Percentiles rank a stretch among this genome's conserved stretches.
phyloP scores from a whole-genome alignment of 2,329 filamentous ascomycete genomes.

The Diaporthe nobilis region DNA sequence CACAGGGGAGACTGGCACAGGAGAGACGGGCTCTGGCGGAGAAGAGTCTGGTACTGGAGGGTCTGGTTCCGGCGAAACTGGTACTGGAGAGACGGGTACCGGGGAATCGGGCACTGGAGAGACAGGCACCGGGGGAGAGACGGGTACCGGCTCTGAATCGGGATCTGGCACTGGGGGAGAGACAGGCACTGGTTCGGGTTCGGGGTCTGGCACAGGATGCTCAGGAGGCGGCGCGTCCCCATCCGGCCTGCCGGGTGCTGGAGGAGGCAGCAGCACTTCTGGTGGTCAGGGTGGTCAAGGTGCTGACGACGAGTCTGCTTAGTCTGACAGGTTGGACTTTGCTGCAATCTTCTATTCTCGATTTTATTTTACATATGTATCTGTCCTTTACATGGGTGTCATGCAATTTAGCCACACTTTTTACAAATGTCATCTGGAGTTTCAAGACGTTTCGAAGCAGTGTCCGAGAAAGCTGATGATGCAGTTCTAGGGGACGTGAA shows the following conservation, averaged over 20 bases:
- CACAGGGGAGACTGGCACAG: not conserved
- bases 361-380: not conserved
- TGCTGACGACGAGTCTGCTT: not conserved
- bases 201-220: not conserved
- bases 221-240: not conserved
- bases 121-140: not conserved
- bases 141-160: no score
- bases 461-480: not conserved
- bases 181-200: not conserved
- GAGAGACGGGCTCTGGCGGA: not conserved
- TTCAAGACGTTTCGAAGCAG: not conserved
- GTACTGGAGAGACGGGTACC: not conserved
- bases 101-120: not conserved
- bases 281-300: not conserved
- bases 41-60: not conserved
- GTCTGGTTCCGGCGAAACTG: not conserved
- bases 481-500: not conserved
- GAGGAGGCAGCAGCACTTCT: conserved; percentile 2
- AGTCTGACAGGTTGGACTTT: not conserved
- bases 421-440: not conserved
- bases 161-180: not conserved
- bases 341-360: not conserved
- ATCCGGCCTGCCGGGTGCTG: not conserved
- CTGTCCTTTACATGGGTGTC: not conserved
- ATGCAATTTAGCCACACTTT: no score